phyloP scores from a whole-genome alignment of 805 yeast genomes.

The Saturnispora kantuleensis region DNA sequence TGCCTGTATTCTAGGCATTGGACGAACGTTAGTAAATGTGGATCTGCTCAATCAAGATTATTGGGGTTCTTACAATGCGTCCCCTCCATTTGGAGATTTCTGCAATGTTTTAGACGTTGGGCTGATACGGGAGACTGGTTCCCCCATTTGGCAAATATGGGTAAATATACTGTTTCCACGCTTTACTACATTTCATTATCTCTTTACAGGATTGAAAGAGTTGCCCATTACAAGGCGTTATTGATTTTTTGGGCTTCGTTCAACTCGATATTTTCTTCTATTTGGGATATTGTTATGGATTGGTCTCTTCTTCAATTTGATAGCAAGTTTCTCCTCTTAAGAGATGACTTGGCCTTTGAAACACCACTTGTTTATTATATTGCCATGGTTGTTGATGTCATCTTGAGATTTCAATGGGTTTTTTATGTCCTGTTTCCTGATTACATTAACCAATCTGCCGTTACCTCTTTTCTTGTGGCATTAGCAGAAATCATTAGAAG shows the following conservation, averaged over 20 bases:
- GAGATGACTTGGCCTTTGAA: conserved; percentile 63
- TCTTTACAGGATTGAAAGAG: conserved; percentile 57
- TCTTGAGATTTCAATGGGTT: conserved; percentile 84
- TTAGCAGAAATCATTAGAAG: conserved; percentile 75
- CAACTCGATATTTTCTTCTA: conserved; percentile 57
- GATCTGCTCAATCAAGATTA: conserved; percentile 61
- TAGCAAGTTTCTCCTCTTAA: conserved; percentile 45
- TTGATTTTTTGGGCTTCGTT: conserved; percentile 67
- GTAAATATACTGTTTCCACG: conserved; percentile 61
- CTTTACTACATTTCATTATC: conserved; percentile 65
- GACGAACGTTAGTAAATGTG: conserved; percentile 54
- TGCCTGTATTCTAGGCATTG: conserved; percentile 73
- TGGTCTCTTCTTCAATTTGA: conserved; percentile 78
- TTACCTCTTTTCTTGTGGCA: conserved; percentile 75
- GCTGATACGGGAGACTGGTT: conserved; percentile 92
- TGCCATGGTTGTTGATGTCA: conserved; percentile 65
- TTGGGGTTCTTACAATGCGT: conserved; percentile 80
- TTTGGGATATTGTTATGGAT: conserved; percentile 95
- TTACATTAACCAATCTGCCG: conserved; percentile 80
- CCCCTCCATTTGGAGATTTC: conserved; percentile 83
- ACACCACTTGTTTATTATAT: conserved; percentile 54
- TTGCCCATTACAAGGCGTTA: conserved; percentile 35
- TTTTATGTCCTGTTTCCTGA: conserved; percentile 71
- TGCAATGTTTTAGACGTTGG: conserved; percentile 87
- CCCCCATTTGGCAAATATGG: conserved; percentile 87